Conservation (phyloP, 1,139 yeast species). For the Suhomyces panamericanus region DNA sequence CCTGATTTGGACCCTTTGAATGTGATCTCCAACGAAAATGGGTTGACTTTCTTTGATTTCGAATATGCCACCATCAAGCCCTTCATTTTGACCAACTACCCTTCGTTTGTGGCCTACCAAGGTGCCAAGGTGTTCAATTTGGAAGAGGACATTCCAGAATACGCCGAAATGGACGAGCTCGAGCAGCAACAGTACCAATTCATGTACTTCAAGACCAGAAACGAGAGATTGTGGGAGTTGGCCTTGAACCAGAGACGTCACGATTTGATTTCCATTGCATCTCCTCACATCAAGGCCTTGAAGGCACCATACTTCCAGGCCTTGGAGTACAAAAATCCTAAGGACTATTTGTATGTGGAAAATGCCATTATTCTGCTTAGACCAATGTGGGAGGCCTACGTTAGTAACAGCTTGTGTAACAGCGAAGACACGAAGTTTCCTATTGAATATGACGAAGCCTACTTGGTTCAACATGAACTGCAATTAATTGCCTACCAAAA, state of each 20-base stretch:
- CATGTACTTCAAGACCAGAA: slow-evolving; percentile 86
- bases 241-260: slow-evolving; percentile 64
- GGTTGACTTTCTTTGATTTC: slow-evolving; percentile 67
- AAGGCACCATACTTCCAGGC: slow-evolving; percentile 69
- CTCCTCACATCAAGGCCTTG: slow-evolving; percentile 70
- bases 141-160: slow-evolving; percentile 73
- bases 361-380: slow-evolving; percentile 70
- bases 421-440: slow-evolving; percentile 55
- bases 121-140: slow-evolving; percentile 83
- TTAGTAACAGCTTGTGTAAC: slow-evolving; percentile 58
- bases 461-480: slow-evolving; percentile 54
- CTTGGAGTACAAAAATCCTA: slow-evolving; percentile 58
- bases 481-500: slow-evolving; percentile 68
- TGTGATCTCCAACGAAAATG: slow-evolving; percentile 47
- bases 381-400: slow-evolving; percentile 73
- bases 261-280: slow-evolving; percentile 73
- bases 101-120: slow-evolving; percentile 79
- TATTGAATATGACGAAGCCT: slow-evolving; percentile 54
- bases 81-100: slow-evolving; percentile 72
- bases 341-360: slow-evolving; percentile 66
- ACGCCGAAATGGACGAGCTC: slow-evolving; percentile 60
- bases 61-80: slow-evolving; percentile 83
- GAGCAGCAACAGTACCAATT: slow-evolving; percentile 81
- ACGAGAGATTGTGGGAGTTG: slow-evolving; percentile 85
- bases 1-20: slow-evolving; percentile 94